phyloP scores from a whole-genome alignment of 163 green algal genomes.

The Picocystis sp. region DNA sequence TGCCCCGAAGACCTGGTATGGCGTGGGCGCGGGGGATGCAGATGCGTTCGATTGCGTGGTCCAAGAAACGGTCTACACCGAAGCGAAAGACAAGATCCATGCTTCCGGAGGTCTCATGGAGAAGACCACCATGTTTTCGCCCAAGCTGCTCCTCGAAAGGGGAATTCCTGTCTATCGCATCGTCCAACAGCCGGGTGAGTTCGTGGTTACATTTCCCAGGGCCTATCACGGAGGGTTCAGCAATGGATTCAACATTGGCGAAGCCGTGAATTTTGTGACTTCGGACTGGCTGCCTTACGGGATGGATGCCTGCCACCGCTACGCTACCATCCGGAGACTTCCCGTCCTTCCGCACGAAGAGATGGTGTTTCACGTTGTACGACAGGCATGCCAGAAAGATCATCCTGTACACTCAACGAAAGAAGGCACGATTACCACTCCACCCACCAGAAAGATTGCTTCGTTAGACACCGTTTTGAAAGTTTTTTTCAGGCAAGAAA shows the following conservation, averaged over 20 bases:
- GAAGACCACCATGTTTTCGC: slow-evolving; percentile 43
- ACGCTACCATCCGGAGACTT: background rate
- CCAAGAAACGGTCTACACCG: slow-evolving; percentile 6
- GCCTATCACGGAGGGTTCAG: slow-evolving; percentile 29
- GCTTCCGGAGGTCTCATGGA: slow-evolving; percentile 23
- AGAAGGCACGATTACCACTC: too few relatives aligned
- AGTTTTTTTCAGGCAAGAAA: too few relatives aligned
- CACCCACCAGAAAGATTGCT: too few relatives aligned
- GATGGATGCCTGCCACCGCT: background rate
- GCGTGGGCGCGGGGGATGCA: slow-evolving; percentile 21
- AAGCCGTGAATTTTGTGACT: slow-evolving; percentile 39
- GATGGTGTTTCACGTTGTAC: background rate
- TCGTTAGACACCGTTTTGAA: too few relatives aligned
- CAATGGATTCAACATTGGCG: slow-evolving; percentile 30
- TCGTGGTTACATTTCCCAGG: slow-evolving; percentile 38
- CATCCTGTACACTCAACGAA: too few relatives aligned
- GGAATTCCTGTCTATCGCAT: background rate
- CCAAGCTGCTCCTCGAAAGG: slow-evolving; percentile 25
- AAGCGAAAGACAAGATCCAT: slow-evolving; percentile 9
- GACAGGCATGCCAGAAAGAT: too few relatives aligned
- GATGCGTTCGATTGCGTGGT: slow-evolving; percentile 32
- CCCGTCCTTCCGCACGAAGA: slow-evolving; percentile 4
- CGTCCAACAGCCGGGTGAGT: slow-evolving; percentile 20
- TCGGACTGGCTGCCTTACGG: slow-evolving; percentile 48
- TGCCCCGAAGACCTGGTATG: slow-evolving; percentile 57